Percentiles rank a stretch among this genome's conserved stretches.
phyloP scores from a whole-genome alignment of 495 filamentous ascomycete species.

The Penicillium angulare region DNA sequence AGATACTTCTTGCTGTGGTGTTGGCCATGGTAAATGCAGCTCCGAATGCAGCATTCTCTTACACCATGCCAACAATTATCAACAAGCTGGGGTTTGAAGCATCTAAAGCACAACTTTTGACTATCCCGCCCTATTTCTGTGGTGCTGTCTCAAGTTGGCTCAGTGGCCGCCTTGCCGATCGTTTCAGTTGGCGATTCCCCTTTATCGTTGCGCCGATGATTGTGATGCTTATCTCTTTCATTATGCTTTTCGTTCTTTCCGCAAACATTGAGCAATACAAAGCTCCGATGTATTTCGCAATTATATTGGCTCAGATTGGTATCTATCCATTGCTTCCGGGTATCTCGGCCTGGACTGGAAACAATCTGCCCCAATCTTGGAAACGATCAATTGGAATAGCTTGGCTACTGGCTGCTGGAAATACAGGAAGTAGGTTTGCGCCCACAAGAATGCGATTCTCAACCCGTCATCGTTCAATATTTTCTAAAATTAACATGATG shows the following conservation, averaged over 20 bases:
- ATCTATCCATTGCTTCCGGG: constrained; percentile 2
- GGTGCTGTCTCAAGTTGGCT: constrained; percentile 17
- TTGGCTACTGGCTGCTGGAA: constrained; percentile 2
- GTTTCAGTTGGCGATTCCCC: neutral
- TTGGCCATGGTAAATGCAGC: constrained; percentile 46
- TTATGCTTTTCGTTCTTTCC: neutral
- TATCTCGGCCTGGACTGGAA: constrained; percentile 2
- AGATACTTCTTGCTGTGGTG: constrained; percentile 7
- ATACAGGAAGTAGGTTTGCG: constrained; percentile 1
- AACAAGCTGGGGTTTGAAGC: constrained; percentile 41
- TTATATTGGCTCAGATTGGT: constrained; percentile 1
- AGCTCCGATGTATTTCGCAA: constrained; percentile 1
- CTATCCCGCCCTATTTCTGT: constrained; percentile 51
- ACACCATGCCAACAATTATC: constrained; percentile 51
- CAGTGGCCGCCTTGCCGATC: constrained; percentile 8
- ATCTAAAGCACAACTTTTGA: constrained; percentile 45
- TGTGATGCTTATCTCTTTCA: neutral
- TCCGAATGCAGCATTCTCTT: constrained; percentile 46
- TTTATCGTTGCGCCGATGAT: neutral
- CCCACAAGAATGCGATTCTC: no score
- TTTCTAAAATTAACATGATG: neutral
- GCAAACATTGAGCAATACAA: neutral
- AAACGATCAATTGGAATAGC: constrained; percentile 3
- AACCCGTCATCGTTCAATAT: neutral
- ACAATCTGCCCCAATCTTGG: constrained; percentile 5